Base-by-base conservation (phyloP, 2,329 filamentous ascomycete genomes). In the Alternaria infectoria region DNA sequence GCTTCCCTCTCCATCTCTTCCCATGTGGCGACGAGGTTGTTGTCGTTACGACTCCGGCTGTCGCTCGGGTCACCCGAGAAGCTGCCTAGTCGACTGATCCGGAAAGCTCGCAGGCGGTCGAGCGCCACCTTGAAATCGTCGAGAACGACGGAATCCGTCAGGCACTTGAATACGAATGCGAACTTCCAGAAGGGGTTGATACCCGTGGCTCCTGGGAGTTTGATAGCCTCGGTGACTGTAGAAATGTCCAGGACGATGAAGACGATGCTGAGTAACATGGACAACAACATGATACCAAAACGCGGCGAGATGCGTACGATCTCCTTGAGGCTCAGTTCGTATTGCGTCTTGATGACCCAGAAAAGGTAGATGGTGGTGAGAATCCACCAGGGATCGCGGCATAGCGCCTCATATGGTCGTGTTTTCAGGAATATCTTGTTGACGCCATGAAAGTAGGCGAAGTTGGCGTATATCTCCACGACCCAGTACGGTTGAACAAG, bases 301-400 rank as follows among this genome's bases (percentile, higher is more conserved):
- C 89, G 87, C 1, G 89, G 89, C 3, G 87, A 89, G 7, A 89
- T 85, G 5, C 82, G 81, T 54, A 90, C 80, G 21, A 91, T 84
- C 62, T 90, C 87, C 47, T 83, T 71, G 30, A 87, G 77, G 3
- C 83, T 83, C 65, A 90, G 86, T 50, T 87, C 85, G 75, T 91
- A 91, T 46, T 87, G 84, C 26, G 81, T 83, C 62, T 87, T 88
- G 73, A 90, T 89, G 49, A 88, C 88, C 81, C 85, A 89, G 74
- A 90, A 86, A 4, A 91, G 80, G 21, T 83, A 86, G 63, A 84
- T 69, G 2, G 85, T 86, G 0, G 88, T 89, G 67, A 89, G 88
- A 17, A 91, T 84, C 89, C 89, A 91, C 89, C 89, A 91, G 0
- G 89, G 89, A 66, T 91, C 89, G 10, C 88, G 83, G 69, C 87